phyloP scores from a whole-genome alignment of 1,284 basidiomycete genomes.

The Sporisorium graminicola region DNA sequence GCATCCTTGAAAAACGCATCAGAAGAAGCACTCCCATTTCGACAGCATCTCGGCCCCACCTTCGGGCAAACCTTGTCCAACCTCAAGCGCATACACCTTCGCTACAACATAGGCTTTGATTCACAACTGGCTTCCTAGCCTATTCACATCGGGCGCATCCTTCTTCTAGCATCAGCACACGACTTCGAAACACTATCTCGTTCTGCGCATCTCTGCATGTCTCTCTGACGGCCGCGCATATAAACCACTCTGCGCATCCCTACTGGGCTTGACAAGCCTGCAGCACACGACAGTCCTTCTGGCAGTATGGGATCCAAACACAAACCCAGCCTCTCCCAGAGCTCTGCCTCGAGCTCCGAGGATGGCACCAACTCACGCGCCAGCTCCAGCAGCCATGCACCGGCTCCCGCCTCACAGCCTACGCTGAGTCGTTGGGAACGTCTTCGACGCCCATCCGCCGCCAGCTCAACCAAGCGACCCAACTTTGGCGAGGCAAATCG shows the following conservation, averaged over 20 bases:
- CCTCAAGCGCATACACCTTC: slow-evolving; percentile 5
- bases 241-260: slow-evolving; percentile 2
- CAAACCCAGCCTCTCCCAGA: slow-evolving; percentile 38
- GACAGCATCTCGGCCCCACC: background rate
- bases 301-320: slow-evolving; percentile 41
- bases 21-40: background rate
- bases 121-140: background rate
- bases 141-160: background rate
- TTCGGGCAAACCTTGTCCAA: background rate
- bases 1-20: background rate
- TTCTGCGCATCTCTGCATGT: slow-evolving; percentile 18
- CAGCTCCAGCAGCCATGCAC: slow-evolving; percentile 24
- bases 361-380: slow-evolving; percentile 27
- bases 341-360: slow-evolving; percentile 44
- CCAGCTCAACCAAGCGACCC: slow-evolving; percentile 45
- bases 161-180: slow-evolving; percentile 7
- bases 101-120: background rate
- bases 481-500: slow-evolving; percentile 35
- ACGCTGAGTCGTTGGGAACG: slow-evolving; percentile 43
- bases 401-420: slow-evolving; percentile 9
- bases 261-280: slow-evolving; percentile 13
- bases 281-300: background rate
- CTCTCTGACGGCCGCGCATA: slow-evolving; percentile 17
- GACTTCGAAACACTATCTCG: background rate
- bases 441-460: slow-evolving; percentile 41